A percentile compares a stretch with the other conserved stretches of the same genome.
Conservation (phyloP, 2,329 filamentous ascomycete species). For the Rhinocladiella mackenziei region DNA sequence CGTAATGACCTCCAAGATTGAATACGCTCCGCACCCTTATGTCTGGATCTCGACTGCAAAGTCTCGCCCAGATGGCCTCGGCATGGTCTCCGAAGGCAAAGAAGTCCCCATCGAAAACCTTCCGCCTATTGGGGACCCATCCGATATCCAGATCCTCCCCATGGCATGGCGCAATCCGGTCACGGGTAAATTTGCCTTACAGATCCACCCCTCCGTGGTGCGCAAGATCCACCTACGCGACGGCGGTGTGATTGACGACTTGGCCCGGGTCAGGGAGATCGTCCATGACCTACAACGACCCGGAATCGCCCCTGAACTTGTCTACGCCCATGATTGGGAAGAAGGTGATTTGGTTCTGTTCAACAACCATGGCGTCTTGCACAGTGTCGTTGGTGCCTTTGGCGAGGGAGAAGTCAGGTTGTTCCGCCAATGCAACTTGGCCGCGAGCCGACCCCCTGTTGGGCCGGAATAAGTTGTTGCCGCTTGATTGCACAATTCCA, state of each 20-base stretch:
- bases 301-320: constrained; percentile 62
- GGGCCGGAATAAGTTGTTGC: constrained; percentile 42
- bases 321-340: constrained; percentile 74
- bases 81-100: constrained; percentile 62
- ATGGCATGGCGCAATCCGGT: constrained; percentile 75
- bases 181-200: constrained; percentile 64
- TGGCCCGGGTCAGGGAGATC: constrained; percentile 62
- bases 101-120: constrained; percentile 60
- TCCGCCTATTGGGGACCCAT: constrained; percentile 58
- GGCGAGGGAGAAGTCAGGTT: constrained; percentile 67
- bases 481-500: too few species aligned
- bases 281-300: constrained; percentile 69
- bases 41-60: constrained; percentile 73
- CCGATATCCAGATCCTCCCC: constrained; percentile 66
- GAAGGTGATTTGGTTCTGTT: constrained; percentile 74
- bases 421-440: constrained; percentile 76
- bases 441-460: constrained; percentile 57
- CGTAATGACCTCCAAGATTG: constrained; percentile 61
- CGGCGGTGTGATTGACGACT: constrained; percentile 65
- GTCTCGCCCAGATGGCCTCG: constrained; percentile 65
- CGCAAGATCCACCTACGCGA: constrained; percentile 64
- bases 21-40: constrained; percentile 76
- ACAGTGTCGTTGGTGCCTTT: constrained; percentile 73
- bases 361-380: constrained; percentile 70
- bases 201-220: constrained; percentile 70